Percentiles rank a stretch among this genome's conserved stretches.
phyloP scores from a whole-genome alignment of 495 filamentous ascomycete genomes.

The Oidiodendron maius region DNA sequence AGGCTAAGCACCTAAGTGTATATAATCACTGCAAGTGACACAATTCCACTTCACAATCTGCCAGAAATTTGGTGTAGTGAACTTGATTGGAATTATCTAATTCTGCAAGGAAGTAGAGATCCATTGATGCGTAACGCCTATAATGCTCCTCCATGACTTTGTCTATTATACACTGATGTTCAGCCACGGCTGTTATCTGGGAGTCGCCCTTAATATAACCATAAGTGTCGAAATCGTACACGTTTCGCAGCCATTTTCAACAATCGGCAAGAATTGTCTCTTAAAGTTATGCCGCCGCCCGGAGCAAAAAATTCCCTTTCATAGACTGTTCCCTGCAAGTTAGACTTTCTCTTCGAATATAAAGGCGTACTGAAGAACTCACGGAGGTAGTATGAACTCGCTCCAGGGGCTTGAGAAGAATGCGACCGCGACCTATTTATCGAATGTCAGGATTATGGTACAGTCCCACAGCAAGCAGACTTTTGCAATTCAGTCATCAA shows the following conservation, averaged over 20 bases:
- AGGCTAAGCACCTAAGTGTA: slow-evolving; percentile 13
- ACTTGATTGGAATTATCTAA: no score
- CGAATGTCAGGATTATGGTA: slow-evolving; percentile 14
- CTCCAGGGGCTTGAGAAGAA: slow-evolving; percentile 70
- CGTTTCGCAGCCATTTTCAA: no score
- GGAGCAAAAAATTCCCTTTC: not conserved
- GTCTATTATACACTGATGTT: not conserved
- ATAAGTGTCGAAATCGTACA: not conserved
- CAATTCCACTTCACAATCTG: slow-evolving; percentile 3
- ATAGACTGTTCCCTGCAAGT: slow-evolving; percentile 5
- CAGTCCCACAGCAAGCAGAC: no score
- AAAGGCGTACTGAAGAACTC: no score
- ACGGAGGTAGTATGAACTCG: slow-evolving; percentile 71
- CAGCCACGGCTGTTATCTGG: slow-evolving; percentile 1
- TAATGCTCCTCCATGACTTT: slow-evolving; percentile 6
- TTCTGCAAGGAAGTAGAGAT: slow-evolving; percentile 16
- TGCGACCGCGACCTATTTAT: slow-evolving; percentile 58
- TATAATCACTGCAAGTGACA: slow-evolving; percentile 1
- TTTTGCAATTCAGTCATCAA: not conserved
- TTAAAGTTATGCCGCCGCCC: no score
- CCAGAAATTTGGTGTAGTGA: no score
- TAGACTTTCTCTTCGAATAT: no score
- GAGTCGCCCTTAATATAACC: slow-evolving; percentile 5
- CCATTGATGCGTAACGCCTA: slow-evolving; percentile 17
- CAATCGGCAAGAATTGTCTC: no score